Evolutionary conservation across 1,139 yeast genomes (phyloP), one percentile per base, ranked within the genome.

Genomic region (Nakaseomyces glabratus): DNA sequence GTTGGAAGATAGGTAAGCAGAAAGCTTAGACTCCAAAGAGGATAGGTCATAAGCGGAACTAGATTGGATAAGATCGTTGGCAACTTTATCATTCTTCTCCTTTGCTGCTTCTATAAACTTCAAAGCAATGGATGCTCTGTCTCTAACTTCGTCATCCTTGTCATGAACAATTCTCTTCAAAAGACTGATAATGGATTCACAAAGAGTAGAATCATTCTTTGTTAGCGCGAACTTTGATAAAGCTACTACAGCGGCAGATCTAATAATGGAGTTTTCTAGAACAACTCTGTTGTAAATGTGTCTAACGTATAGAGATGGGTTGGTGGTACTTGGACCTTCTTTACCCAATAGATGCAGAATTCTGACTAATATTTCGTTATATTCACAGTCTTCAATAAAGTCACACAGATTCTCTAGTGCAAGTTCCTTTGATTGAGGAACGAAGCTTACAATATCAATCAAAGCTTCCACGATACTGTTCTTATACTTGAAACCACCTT

Each of bases 351-450:
- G 65, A 61, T 86, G 95, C 58, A 90, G 71, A 44, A 90, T 80
- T 58, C 97, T 77, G 20, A 88, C 95, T 22, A 93, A 75, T 42
- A 90, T 74, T 61, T 86, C 96, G 24, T 95, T 82, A 63, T 72
- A 90, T 63, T 90, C 99, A 64, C 97, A 90, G 65, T 90, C 99
- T 63, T 93, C 99, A 49, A 90, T 93, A 55, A 86, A 86, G 60
- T 90, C 99, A 68, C 97, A 86, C 49, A 93, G 69, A 56, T 81
- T 82, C 64, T 82, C 85, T 52, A 90, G 68, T 20, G 95, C 94
- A 39, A 73, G 62, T 51, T 84, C 94, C 51, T 84, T 76, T n/a
- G 93, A 84, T 38, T 74, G 80, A 18, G 95, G 94, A 42, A 86
- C 78, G 53, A 81, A 85, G 46, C 80, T 79, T 51, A 90, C 84